Conservation (phyloP, 1,284 basidiomycete genomes). For the Irpex lacteus region DNA sequence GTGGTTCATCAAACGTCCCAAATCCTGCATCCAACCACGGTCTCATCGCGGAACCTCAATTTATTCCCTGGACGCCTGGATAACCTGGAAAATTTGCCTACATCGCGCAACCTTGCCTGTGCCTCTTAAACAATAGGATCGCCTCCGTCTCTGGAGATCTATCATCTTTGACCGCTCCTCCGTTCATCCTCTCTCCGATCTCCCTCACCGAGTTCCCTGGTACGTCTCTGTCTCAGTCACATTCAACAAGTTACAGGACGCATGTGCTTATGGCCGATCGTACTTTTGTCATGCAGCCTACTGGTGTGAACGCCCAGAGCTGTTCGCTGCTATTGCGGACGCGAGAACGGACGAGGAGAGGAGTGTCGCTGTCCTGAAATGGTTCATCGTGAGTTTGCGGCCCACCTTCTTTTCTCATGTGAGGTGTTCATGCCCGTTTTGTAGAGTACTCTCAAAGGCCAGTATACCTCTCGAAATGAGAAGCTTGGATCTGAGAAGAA, state of each 20-base stretch:
- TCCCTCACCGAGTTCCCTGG: constrained; percentile 88
- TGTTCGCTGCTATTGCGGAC: constrained; percentile 82
- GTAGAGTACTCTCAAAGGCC: constrained; percentile 87
- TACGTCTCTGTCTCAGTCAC: too few relatives aligned
- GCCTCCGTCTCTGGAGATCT: constrained; percentile 90
- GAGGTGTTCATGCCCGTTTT: not conserved
- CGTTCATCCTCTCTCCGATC: constrained; percentile 86
- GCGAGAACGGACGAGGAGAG: constrained; percentile 72
- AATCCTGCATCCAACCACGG: too few relatives aligned
- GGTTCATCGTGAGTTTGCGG: constrained; percentile 77
- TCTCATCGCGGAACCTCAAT: not conserved
- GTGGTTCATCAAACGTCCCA: too few relatives aligned
- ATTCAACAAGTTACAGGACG: too few relatives aligned
- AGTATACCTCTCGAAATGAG: constrained; percentile 92
- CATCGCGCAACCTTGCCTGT: not conserved
- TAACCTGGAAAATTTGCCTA: not conserved
- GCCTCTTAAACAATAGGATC: constrained; percentile 44
- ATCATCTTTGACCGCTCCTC: constrained; percentile 92
- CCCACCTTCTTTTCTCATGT: not conserved
- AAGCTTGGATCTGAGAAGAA: constrained; percentile 97
- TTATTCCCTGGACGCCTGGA: not conserved
- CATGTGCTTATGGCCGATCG: too few relatives aligned
- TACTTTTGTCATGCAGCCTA: constrained; percentile 52
- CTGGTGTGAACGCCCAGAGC: constrained; percentile 88
- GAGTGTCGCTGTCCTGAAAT: constrained; percentile 75